These are phyloP conservation scores for Nyssa sinensis DNA, from an alignment of 148 eudicot genomes.

Conservation along the genomic window DNA sequence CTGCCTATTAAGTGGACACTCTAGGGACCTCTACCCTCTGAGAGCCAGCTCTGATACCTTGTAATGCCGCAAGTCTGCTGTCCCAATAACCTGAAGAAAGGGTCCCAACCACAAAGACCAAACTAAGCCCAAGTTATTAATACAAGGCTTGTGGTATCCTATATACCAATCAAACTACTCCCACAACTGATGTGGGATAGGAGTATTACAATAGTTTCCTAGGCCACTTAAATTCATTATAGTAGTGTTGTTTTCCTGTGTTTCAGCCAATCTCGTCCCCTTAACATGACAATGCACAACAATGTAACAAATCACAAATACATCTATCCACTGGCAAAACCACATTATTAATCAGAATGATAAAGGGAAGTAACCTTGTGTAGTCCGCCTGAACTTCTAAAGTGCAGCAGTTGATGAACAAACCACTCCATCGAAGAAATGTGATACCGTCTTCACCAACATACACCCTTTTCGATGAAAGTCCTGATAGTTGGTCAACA, in stretches of 20 bases:
- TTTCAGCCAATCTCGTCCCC: too few relatives aligned
- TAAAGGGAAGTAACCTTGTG: constrained; percentile 43
- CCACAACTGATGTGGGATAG: too few relatives aligned
- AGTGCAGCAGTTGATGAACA: constrained; percentile 71
- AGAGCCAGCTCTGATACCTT: too few relatives aligned
- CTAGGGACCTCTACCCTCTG: too few relatives aligned
- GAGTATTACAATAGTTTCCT: too few relatives aligned
- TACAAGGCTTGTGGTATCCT: too few relatives aligned
- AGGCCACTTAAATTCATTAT: too few relatives aligned
- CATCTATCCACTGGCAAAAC: neutral
- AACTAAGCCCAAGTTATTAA: neutral
- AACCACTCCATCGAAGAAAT: constrained; percentile 89
- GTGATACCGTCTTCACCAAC: constrained; percentile 53
- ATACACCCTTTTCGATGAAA: constrained; percentile 40
- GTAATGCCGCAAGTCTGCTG: too few relatives aligned
- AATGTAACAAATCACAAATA: constrained; percentile 3
- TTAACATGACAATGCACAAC: neutral
- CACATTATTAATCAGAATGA: neutral
- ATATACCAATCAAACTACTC: neutral
- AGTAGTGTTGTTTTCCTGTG: too few relatives aligned
- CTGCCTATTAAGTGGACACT: too few relatives aligned
- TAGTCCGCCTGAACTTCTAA: constrained; percentile 96
- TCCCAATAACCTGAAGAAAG: too few relatives aligned
- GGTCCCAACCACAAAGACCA: too few relatives aligned
- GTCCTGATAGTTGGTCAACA: constrained; percentile 18